These are phyloP conservation scores for Saccharomyces hybrid DNA, from an alignment of 1,139 yeast genomes.

Conservation along the genomic window DNA sequence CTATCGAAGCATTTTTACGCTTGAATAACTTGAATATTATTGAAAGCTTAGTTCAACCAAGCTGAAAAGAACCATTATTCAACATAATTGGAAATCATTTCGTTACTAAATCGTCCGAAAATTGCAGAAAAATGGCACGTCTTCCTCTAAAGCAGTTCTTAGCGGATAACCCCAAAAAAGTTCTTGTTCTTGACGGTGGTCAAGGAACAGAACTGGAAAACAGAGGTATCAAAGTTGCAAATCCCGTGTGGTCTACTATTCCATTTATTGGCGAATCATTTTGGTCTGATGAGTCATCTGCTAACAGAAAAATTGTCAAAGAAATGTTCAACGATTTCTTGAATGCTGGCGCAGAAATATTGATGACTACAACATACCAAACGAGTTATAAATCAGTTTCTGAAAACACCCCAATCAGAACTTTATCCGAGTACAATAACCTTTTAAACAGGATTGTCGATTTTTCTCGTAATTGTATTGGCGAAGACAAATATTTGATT, in stretches of 20 bases:
- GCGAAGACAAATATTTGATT: constrained; percentile 33
- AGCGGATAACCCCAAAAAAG: constrained; percentile 8
- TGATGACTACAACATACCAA: constrained; percentile 60
- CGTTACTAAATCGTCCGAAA: not conserved
- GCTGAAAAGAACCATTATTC: not conserved
- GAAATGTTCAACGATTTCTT: constrained; percentile 46
- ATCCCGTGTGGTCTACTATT: constrained; percentile 34
- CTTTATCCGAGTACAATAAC: constrained; percentile 28
- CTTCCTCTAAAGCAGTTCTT: not conserved
- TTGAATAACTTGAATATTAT: not conserved
- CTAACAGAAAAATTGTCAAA: constrained; percentile 40
- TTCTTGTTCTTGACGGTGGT: constrained; percentile 38
- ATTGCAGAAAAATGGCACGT: not conserved
- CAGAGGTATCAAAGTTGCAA: constrained; percentile 34
- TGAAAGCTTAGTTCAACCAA: not conserved
- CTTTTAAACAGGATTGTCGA: constrained; percentile 19
- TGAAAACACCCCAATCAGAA: constrained; percentile 19
- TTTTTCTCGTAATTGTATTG: constrained; percentile 28
- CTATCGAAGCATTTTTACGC: not conserved
- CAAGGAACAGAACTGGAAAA: constrained; percentile 39
- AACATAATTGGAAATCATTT: not conserved
- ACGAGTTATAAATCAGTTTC: constrained; percentile 32
- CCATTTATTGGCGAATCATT: constrained; percentile 31
- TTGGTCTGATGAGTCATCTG: constrained; percentile 19
- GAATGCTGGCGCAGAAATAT: constrained; percentile 47